Evolutionary conservation across 352 stramenopile species (phyloP), one percentile per base, ranked within the genome.

Genomic region (Phytophthora rubi): DNA sequence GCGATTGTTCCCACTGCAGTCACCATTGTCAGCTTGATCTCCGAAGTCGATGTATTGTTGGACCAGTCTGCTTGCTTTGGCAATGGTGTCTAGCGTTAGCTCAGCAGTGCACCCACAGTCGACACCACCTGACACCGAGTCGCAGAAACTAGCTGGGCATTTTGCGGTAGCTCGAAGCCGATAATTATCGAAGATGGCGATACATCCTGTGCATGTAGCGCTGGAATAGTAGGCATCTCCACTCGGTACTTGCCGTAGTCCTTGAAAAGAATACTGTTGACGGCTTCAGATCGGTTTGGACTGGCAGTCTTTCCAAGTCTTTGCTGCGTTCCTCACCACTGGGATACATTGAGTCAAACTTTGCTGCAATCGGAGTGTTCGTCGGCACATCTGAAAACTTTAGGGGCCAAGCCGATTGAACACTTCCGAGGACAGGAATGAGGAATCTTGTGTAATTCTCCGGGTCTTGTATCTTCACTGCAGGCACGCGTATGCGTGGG

Each of bases 241-340:
- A 93, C 71, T 1, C 71, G 35, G 67, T 90, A 93, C 60, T 88
- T 86, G 42, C 85, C 83, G 32, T 83, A 89, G 1, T 68, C 62
- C 0, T 61, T 59, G 54, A 89, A 83, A 37, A 54, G 53, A 6
- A 93, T 59, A 9, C 59, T 59, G 48, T 93, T 75, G 16, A 93
- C 75, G 42, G 76, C 71, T 2, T 59, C 56, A 7, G 74, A 21
- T 30, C 73, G 69, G 61, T 26, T 82, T 48, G 15, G 59, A 32
- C 44, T 91, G 80, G 68, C 88, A 93, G 16, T 86, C 75, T 21
- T 63, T 77, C 23, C 83, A 93, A 2, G 72, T 70, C 61, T 80
- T 82, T 0, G 61, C 54, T 42, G 45, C 42, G 32, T 76, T 68
- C 48, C 4, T 35, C 45, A 12, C 28, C 42, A 4, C 45, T 49